Base-by-base conservation (phyloP, 1,284 basidiomycete genomes). In the Trichosporon ovoides region DNA sequence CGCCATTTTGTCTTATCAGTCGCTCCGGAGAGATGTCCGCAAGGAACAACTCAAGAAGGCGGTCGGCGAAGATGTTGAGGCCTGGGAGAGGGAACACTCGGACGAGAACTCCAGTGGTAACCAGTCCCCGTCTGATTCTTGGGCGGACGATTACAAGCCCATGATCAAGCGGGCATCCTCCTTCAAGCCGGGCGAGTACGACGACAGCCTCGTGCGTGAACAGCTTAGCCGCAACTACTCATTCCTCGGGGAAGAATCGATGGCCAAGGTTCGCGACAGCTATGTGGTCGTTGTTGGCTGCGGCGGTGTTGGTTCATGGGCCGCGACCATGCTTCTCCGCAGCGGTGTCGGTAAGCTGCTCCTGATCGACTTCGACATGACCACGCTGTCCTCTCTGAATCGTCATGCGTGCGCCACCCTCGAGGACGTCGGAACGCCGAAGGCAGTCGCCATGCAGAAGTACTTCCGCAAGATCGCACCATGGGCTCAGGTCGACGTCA, bases 301-400 rank as follows among this genome's bases (percentile, higher is more conserved):
- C 64, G 96, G 96, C 58, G 96, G 96, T 6, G 96, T 99, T 1
- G 94, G 95, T 0, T 92, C 89, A 67, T 95, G 92, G 87, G 88
- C 87, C 24, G 93, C 95, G 7, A 84, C 95, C 33, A 97, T 97
- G 92, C 84, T 97, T 46, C 87, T 86, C 31, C 80, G 93, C 38
- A 76, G 77, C 57, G 80, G 80, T 20, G 76, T 81, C 3, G 69
- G 75, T 18, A 69, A 69, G 38, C 69, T 81, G 16, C 63, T 77
- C 5, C 67, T 83, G 56, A 74, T 83, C 68, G 78, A 78, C 60
- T 96, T 96, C 72, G 93, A 97, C 81, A 86, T 93, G 66, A 92
- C 95, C 58, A 93, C 91, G 0, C 80, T 97, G 16, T 93, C 90
- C 3, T 94, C 90, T 0, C 82, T 97, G 49, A 97, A 97, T 73